Evolutionary conservation across 345 rosid species (phyloP).

Genomic region (Ceriops decandra): DNA sequence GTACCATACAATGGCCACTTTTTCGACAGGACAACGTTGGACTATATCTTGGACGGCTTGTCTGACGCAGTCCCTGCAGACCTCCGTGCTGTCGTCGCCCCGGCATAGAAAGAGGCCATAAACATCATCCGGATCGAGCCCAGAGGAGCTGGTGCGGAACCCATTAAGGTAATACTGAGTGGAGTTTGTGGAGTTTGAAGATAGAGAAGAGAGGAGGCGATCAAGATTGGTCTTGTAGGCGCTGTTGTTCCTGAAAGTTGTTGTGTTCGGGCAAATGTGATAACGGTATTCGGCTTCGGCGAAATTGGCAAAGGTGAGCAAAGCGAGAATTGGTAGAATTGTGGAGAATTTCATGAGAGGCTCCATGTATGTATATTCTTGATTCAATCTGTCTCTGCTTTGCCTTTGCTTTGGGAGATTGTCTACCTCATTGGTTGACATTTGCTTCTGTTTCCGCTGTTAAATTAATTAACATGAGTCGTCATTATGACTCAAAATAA

Average conservation of each 20-base stretch:
- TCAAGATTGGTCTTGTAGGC: slow-evolving; percentile 21
- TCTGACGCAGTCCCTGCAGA: slow-evolving; percentile 21
- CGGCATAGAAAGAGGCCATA: slow-evolving; percentile 39
- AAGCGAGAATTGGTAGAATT: neutral
- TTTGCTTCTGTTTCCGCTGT: too few relatives aligned
- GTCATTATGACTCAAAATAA: too few relatives aligned
- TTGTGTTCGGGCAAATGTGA: slow-evolving; percentile 6
- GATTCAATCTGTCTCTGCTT: too few relatives aligned
- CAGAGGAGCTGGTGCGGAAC: slow-evolving; percentile 22
- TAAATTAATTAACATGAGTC: too few relatives aligned
- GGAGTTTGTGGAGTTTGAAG: slow-evolving; percentile 18
- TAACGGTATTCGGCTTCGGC: neutral
- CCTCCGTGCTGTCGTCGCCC: slow-evolving; percentile 18
- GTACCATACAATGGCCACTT: slow-evolving; percentile 25
- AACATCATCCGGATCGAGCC: slow-evolving; percentile 9
- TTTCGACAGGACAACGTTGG: slow-evolving; percentile 21
- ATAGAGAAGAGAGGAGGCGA: slow-evolving; percentile 21
- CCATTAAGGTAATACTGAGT: neutral
- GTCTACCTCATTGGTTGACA: too few relatives aligned
- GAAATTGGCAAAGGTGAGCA: too few relatives aligned
- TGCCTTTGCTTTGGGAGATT: too few relatives aligned
- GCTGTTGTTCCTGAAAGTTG: slow-evolving; percentile 15
- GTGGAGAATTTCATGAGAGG: neutral
- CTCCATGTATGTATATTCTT: neutral
- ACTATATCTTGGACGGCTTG: slow-evolving; percentile 13